Conservation (phyloP, 352 stramenopile species). For the Phytophthora cactorum region DNA sequence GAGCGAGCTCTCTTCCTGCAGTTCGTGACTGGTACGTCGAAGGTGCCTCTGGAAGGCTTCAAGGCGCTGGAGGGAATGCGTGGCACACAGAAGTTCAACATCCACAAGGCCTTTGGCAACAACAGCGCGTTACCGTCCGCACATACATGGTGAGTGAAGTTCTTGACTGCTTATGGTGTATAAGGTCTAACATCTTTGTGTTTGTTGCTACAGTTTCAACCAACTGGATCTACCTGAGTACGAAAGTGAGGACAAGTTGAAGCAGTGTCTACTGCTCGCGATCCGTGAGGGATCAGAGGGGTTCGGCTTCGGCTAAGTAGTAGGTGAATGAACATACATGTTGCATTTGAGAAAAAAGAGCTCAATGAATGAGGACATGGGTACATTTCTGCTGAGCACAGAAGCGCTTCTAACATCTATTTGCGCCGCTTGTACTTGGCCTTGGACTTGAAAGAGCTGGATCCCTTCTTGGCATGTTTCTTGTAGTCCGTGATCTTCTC, state of each 20-base stretch:
- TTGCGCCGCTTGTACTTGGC: slow-evolving; percentile 85
- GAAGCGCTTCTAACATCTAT: slow-evolving; percentile 42
- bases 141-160: slow-evolving; percentile 94
- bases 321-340: neutral
- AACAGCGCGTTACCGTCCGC: slow-evolving; percentile 88
- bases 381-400: slow-evolving; percentile 30
- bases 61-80: slow-evolving; percentile 98
- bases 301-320: slow-evolving; percentile 97
- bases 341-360: neutral
- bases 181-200: slow-evolving; percentile 19
- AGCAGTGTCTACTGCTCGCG: slow-evolving; percentile 96
- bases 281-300: slow-evolving; percentile 98
- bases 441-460: slow-evolving; percentile 93
- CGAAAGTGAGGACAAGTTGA: slow-evolving; percentile 96
- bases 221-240: slow-evolving; percentile 99
- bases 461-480: slow-evolving; percentile 90
- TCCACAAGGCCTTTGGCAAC: slow-evolving; percentile 97
- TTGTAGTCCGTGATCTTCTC: slow-evolving; percentile 92
- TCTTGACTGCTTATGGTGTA: slow-evolving; percentile 11
- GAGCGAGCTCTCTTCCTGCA: slow-evolving; percentile 93
- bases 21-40: slow-evolving; percentile 94
- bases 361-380: slow-evolving; percentile 2
- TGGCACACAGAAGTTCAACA: slow-evolving; percentile 99
- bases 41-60: slow-evolving; percentile 98
- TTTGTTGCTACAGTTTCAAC: slow-evolving; percentile 93